Evolutionary conservation across 306 rosid species (phyloP).

Genomic region (Malus orientalis): DNA sequence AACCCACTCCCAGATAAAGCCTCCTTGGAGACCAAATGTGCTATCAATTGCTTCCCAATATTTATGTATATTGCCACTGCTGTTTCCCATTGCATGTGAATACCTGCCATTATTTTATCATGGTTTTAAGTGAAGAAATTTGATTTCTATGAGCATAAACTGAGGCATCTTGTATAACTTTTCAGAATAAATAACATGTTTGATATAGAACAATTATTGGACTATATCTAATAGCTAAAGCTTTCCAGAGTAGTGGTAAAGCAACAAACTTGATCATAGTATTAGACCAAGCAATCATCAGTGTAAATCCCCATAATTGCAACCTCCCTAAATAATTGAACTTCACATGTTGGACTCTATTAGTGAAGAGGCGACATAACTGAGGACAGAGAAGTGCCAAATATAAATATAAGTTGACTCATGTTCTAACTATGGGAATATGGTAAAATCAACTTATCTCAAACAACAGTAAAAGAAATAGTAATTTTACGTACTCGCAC

Average conservation of each 20-base stretch:
- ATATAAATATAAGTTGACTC: not conserved
- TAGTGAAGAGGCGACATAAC: not conserved
- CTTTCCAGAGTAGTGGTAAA: not conserved
- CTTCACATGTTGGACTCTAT: not conserved
- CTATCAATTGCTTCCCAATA: constrained; percentile 96
- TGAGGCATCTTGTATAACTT: not conserved
- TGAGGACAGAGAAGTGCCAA: not conserved
- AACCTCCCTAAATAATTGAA: not conserved
- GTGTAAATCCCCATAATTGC: not conserved
- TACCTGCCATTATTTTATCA: constrained; percentile 49
- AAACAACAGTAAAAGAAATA: not conserved
- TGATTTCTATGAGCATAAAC: not conserved
- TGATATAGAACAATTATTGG: not conserved
- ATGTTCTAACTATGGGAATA: not conserved
- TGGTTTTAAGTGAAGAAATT: not conserved
- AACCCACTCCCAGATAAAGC: constrained; percentile 99
- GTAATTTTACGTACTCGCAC: constrained; percentile 66
- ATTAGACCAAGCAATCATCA: too few relatives aligned
- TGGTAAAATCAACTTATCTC: not conserved
- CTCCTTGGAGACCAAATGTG: constrained; percentile 98
- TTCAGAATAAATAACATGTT: not conserved
- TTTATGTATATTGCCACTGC: constrained; percentile 73
- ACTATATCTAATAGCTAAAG: not conserved
- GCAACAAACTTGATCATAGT: not conserved
- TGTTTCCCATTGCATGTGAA: constrained; percentile 97